Evolutionary conservation across 495 filamentous ascomycete genomes (phyloP), one percentile per base, ranked within the genome.

Genomic region (Xylaria palmicola): DNA sequence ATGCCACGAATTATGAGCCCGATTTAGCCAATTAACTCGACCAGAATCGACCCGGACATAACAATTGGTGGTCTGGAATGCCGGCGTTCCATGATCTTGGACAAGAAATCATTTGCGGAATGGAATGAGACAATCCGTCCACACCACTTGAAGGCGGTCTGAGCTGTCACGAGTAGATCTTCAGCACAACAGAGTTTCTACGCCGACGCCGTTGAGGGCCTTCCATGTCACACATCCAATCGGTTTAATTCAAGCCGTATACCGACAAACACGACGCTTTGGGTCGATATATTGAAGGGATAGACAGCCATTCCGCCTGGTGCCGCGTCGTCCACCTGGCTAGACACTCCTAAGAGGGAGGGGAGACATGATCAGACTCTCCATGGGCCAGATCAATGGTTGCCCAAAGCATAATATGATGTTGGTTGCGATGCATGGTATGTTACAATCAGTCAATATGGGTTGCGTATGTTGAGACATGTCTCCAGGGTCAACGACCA

Each of bases 21-120:
- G 53, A 62, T 67, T 67, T 67, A 71, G 64, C 69, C 69, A 71
- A 64, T 71, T 66, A 60, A n/a, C 34, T 54, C 45, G 43, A 40
- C 40, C 24, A 17, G 44, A 50, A 32, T 36, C 32, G 41, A 37
- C 47, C 26, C 47, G 17, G 39, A 37, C 27, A 44, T 44, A 44
- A 56, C 5, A 17, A 36, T 13, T 12, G 24, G 19, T 55, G 36
- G 24, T 40, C 51, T 55, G 20, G 51, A 44, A 27, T 44, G 17
- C 27, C 32, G 17, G 45, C 13, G 12, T 40, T 51, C 56, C 44
- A 45, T 50, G 45, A 59, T 22, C 20, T 30, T 27, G 37, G 45
- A 26, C 44, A 13, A n/a, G 48, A 12, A 32, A 30, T 60, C 36
- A 50, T 59, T 52, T 51, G n/a, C 53, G 37, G 17, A 24, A 54